Base-by-base conservation (phyloP, 2,329 filamentous ascomycete species). In the Pseudocercospora cruenta region DNA sequence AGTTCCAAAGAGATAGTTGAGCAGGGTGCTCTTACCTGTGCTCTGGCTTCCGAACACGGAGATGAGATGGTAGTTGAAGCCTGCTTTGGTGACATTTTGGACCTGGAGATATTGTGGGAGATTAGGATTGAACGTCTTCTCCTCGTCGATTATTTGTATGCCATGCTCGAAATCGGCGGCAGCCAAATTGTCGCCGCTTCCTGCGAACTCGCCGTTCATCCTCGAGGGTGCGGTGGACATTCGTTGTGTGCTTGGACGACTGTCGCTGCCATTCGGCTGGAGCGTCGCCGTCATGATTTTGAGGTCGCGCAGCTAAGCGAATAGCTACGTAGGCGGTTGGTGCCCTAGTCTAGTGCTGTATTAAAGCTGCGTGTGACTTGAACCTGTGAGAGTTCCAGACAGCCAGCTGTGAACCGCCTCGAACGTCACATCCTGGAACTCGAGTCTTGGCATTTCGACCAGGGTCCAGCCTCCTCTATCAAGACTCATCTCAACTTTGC, bases 51-150 rank as follows among this genome's bases (percentile, higher is more conserved):
- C 95, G 80, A 99, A 99, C 76, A 99, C 95, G 75, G 94, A 97
- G 78, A 99, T 97, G 77, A 99, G 88, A 81, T 99, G 95, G 82
- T 99, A 99, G 83, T 98, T 97, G 87, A 99, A 99, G 77, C 95
- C 95, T 69, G 94, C 89, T 67, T 92, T 89, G 72, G 93, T 91
- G 73, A 97, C 89, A 75, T 91, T 86, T 78, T 93, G 92, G 71
- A 89, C 83, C 71, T 87, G 86, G 72, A 99, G 88, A 80, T 99
- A 99, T 66, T 89, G 87, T 75, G 89, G 90, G 75, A 99, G 83
- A 65, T 87, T 81, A 80, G 93, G 97, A 76, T 97, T 98, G 88
- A 97, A 99, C 74, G 92, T 87, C 84, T 98, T 98, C 77, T 96
- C 90, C 82, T 94, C 94, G 78, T 97, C 93, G 77, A 99, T 92